Base-by-base conservation (phyloP, 495 filamentous ascomycete species). In the Lasiosphaeriaceae sp. region DNA sequence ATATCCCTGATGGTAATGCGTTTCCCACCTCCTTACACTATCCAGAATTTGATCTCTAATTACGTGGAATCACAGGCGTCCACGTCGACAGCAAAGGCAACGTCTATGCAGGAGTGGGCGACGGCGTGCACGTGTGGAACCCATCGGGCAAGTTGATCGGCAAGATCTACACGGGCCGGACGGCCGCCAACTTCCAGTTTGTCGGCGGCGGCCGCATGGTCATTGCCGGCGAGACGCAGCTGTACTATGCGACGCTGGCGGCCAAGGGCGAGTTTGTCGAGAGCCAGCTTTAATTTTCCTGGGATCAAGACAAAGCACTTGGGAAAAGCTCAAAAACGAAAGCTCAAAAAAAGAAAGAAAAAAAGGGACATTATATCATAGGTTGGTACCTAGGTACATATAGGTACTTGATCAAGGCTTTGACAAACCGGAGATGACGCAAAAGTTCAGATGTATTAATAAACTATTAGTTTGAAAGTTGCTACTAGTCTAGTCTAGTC, bases 61-160 rank as follows among this genome's bases (percentile, higher is more conserved):
- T 6, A n/a, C 14, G n/a, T 4, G 1, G 37, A 20, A 47, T 43
- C 2, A 19, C 8, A 59, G 57, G 57, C 12, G 72, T 88, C 47
- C 84, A 86, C 60, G 74, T 72, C 58, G 84, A 88, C 64, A 71
- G 73, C 29, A 70, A 77, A 11, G 83, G 83, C 0, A 84, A 86
- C 57, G 78, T 88, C 5, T 88, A 85, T 57, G 71, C 76, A 21
- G 84, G 79, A 3, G 80, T 76, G 45, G 82, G 81, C 2, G 84
- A 85, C 57, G 84, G 85, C 22, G 73, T 86, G n/a, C 77, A 85
- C 47, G 79, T 87, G 4, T 87, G 74, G 73, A 82, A 78, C 49
- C 69, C 78, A 3, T 78, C 77, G 0, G 83, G 83, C 16, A 77
- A 73, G 5, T 71, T 86, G 2, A 64, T 88, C 4, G 85, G 83